A percentile compares a stretch with the other conserved stretches of the same genome.
Conservation (phyloP, 345 rosid genomes). For the Litchi chinensis region DNA sequence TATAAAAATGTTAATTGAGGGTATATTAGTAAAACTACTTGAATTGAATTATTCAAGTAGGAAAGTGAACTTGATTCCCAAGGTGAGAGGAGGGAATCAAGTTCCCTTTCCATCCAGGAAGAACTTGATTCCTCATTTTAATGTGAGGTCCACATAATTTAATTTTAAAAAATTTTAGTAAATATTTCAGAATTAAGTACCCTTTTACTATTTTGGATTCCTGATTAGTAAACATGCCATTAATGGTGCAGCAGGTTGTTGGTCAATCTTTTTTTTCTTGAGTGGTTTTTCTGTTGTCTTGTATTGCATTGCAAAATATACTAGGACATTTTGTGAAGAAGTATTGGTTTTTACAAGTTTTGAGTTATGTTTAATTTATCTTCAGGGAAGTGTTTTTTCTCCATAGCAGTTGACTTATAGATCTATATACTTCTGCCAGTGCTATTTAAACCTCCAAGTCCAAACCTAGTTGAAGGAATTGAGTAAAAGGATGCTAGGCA, state of each 20-base stretch:
- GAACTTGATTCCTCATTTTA: too few relatives aligned
- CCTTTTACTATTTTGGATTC: too few relatives aligned
- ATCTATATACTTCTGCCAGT: neutral
- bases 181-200: too few relatives aligned
- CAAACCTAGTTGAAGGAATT: neutral
- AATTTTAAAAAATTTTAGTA: too few relatives aligned
- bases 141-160: too few relatives aligned
- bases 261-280: neutral
- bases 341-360: neutral
- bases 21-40: too few relatives aligned
- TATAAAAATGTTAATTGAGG: too few relatives aligned
- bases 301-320: neutral
- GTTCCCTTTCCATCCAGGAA: too few relatives aligned
- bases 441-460: neutral
- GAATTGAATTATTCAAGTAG: too few relatives aligned
- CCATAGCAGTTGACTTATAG: neutral
- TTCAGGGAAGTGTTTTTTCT: neutral
- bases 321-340: neutral
- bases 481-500: neutral
- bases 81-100: too few relatives aligned
- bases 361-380: neutral
- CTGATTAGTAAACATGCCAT: too few relatives aligned
- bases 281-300: neutral
- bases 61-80: too few relatives aligned
- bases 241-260: neutral